Base-by-base conservation (phyloP, 1,139 yeast species). In the Suhomyces yuchorum region DNA sequence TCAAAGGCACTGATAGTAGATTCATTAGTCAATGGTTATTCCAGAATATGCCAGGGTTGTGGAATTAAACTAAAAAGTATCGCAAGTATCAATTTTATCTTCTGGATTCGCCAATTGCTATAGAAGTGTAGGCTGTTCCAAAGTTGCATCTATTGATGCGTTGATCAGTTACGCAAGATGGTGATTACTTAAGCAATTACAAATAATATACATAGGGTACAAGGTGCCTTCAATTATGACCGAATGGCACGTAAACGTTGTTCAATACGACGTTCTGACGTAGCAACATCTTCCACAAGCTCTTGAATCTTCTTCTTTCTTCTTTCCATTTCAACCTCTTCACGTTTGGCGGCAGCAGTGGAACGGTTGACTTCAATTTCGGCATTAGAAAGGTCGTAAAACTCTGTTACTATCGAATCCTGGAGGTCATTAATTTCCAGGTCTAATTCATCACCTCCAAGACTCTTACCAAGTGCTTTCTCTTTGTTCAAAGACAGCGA, bases 1-100 rank as follows among this genome's bases (percentile, higher is more conserved):
- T 67, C 20, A 78, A 69, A 0, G 91, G 90, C 3, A 87, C 67
- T 43, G 65, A 65, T 4, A 81, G 58, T 37, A 81, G 66, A 54
- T 53, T 57, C 68, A 66, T 68, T 15, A 23, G 28, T 4, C 17
- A 20, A 20, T 3, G 4, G 26, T 14, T 12, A 18, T 26, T 11
- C 14, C 6, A 3, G 4, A 8, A 26, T n/a, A n/a, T n/a, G n/a
- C n/a, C n/a, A n/a, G n/a, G n/a, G n/a, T n/a, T n/a, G n/a, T n/a
- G n/a, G n/a, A n/a, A n/a, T n/a, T n/a, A n/a, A n/a, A n/a, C n/a
- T n/a, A n/a, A n/a, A n/a, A n/a, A n/a, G n/a, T n/a, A n/a, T n/a
- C 23, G 7, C 7, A 7, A 20, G 23, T 4, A 7, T 20, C 7
- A 20, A 20, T 20, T 4, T 20, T 26, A 26, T 26, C 6, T 11